A percentile compares a stretch with the other conserved stretches of the same genome.
Evolutionary conservation across 441 rosid species (phyloP).

Genomic region (Erysimum cheiri): DNA sequence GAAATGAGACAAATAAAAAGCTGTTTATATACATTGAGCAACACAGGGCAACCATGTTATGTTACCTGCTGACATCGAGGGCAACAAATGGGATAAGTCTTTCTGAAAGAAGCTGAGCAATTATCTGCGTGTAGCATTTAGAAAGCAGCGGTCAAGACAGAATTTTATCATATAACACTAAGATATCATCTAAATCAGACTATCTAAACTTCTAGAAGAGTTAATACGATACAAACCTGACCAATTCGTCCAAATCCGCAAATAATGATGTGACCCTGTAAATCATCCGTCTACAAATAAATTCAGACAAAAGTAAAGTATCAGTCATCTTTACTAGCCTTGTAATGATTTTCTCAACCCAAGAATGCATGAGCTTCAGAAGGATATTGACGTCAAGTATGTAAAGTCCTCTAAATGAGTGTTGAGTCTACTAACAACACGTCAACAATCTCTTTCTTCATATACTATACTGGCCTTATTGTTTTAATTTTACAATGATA

Average conservation of each 20-base stretch:
- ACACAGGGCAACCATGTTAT: slow-evolving; percentile 5
- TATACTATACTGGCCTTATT: neutral
- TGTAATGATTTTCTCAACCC: slow-evolving; percentile 22
- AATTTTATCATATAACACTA: neutral
- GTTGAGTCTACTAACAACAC: too few species aligned
- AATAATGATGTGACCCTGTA: slow-evolving; percentile 94
- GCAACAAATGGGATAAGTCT: slow-evolving; percentile 97
- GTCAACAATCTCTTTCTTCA: too few species aligned
- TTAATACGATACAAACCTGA: slow-evolving; percentile 55
- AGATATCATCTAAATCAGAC: neutral
- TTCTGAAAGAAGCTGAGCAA: slow-evolving; percentile 99
- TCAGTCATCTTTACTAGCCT: slow-evolving; percentile 21
- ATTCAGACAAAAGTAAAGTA: slow-evolving; percentile 33
- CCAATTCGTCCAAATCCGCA: slow-evolving; percentile 99
- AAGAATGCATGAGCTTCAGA: slow-evolving; percentile 33
- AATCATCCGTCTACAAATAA: slow-evolving; percentile 88
- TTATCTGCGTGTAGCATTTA: slow-evolving; percentile 62
- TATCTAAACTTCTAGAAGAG: neutral
- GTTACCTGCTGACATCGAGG: slow-evolving; percentile 95
- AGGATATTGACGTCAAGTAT: slow-evolving; percentile 30
- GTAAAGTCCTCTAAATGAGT: too few species aligned
- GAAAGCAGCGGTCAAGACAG: neutral
- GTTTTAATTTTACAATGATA: neutral
- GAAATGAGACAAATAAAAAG: neutral
- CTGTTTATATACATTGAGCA: neutral